Conservation (phyloP, 202 grass and related monocot genomes). For the Eragrostis tef region DNA sequence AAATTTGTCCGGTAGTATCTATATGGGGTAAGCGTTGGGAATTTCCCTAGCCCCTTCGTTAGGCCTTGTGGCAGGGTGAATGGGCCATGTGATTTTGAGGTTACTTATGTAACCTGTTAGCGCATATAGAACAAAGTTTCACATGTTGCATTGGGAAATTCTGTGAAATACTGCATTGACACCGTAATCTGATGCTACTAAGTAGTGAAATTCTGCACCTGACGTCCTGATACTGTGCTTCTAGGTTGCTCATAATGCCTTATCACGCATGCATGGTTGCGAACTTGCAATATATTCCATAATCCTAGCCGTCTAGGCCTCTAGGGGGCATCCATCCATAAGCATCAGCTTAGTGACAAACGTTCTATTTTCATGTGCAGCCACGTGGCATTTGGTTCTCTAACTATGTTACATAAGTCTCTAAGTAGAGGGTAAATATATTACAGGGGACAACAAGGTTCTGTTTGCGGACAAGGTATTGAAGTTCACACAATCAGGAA, state of each 20-base stretch:
- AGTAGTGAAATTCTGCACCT: not conserved
- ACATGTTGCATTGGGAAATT: not conserved
- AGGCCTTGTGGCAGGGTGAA: not conserved
- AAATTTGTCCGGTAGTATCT: not conserved
- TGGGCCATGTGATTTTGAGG: constrained; percentile 29
- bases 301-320: not conserved
- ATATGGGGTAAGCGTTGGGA: not conserved
- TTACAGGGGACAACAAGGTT: constrained; percentile 85
- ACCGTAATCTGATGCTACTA: not conserved
- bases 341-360: not conserved
- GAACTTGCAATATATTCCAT: not conserved
- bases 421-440: constrained; percentile 17
- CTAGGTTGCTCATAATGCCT: not conserved
- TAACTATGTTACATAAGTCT: not conserved
- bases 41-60: not conserved
- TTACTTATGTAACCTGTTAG: not conserved
- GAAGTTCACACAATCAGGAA: constrained; percentile 84
- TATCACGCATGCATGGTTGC: constrained; percentile 2
- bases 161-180: not conserved
- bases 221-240: not conserved
- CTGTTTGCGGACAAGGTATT: constrained; percentile 88
- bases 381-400: not conserved
- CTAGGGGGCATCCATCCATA: not conserved
- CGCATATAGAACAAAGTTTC: not conserved
- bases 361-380: constrained; percentile 1